Base-by-base conservation (phyloP, 306 rosid species). In the Vigna nakashimae region DNA sequence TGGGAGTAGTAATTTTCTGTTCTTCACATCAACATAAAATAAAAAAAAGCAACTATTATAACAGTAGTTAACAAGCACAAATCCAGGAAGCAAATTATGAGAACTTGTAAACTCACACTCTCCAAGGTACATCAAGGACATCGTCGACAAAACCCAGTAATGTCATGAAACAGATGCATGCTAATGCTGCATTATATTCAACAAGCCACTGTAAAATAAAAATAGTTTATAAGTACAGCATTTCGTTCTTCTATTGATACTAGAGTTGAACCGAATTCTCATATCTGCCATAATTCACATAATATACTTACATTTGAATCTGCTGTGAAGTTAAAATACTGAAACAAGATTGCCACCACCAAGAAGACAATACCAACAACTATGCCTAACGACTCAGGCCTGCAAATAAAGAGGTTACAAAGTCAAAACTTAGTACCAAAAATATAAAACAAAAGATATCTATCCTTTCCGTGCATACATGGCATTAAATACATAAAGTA, bases 111-210 rank as follows among this genome's bases (percentile, higher is more conserved):
- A 91, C 99, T 92, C 82, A 95, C 99, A 95, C 98, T 83, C 99
- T 92, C 98, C 99, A 95, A 16, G 99, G 98, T 59, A 92, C 83
- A 88, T 95, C 99, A 56, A 95, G 94, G 73, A 95, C 99, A 87
- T 95, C 99, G 22, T 95, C 99, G 0, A 95, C 98, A 76, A 95
- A 95, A 78, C 99, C 99, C 83, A 95, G 99, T 82, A 95, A 84
- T 79, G 87, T 78, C 99, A 95, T 95, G 82, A 95, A 92, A 87
- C 98, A 91, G 71, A 95, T 82, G 86, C 96, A 88, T 59, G 92
- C 92, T 81, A 95, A 88, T 26, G 98, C 99, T 6, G 96, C 98
- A 79, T 95, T 91, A 92, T 95, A 95, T 86, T 95, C 96, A 48
- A 95, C 99, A 77, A 95, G 97, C 98, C 99, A 95, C 99, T 95